These are phyloP conservation scores for Kokia cookei DNA, from an alignment of 441 rosid species.

Conservation along the genomic window DNA sequence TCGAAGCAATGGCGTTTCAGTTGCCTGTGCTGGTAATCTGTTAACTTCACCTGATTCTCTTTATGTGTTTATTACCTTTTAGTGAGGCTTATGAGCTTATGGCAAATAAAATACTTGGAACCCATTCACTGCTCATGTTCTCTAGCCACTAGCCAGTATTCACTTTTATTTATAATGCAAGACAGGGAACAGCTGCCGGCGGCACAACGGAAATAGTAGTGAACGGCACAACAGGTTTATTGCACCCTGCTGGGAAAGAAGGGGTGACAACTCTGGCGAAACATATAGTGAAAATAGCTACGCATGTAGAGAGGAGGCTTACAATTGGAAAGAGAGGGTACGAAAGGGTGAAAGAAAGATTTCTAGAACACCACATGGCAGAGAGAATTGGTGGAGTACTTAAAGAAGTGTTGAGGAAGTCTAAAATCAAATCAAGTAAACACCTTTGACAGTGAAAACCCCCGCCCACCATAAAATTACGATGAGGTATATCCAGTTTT, in stretches of 20 bases:
- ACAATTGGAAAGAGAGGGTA: slow-evolving; percentile 71
- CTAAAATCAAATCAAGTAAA: slow-evolving; percentile 15
- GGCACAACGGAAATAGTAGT: slow-evolving; percentile 61
- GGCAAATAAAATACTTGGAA: background rate
- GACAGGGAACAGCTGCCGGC: slow-evolving; percentile 65
- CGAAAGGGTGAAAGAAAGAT: slow-evolving; percentile 44
- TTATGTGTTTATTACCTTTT: background rate
- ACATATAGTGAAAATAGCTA: slow-evolving; percentile 55
- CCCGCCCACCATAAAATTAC: background rate
- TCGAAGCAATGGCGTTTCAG: slow-evolving; percentile 72
- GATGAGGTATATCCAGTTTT: background rate
- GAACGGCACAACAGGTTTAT: slow-evolving; percentile 53
- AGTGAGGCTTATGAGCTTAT: background rate
- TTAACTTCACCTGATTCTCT: background rate
- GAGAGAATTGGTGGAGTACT: slow-evolving; percentile 49
- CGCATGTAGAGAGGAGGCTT: slow-evolving; percentile 61
- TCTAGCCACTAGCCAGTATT: background rate
- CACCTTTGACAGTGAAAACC: background rate
- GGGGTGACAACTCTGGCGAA: slow-evolving; percentile 50
- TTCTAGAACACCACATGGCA: slow-evolving; percentile 61
- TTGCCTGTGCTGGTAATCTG: slow-evolving; percentile 50
- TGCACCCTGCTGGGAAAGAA: slow-evolving; percentile 56
- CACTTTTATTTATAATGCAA: background rate
- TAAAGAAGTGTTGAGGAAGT: slow-evolving; percentile 37
- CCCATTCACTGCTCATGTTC: background rate